Evolutionary conservation across 2,329 filamentous ascomycete species (phyloP).

Genomic region (Aspergillus texensis): DNA sequence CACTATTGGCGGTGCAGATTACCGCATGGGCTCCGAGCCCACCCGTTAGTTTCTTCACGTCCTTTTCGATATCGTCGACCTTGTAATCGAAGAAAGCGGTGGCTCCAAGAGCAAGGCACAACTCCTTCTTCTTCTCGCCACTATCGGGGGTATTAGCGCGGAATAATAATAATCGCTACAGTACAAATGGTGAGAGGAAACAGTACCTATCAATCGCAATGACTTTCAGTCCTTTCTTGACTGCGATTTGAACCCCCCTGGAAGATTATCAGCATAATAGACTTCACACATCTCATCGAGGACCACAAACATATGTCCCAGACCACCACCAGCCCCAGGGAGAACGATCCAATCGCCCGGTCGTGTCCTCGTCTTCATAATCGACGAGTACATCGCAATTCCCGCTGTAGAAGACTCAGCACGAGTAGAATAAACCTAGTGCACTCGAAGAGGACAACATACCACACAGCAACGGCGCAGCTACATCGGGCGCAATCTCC

Average conservation of each 20-base stretch:
- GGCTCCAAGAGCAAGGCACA: conserved; percentile 38
- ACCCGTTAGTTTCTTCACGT: conserved; percentile 43
- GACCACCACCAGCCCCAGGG: conserved; percentile 40
- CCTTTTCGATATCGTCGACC: conserved; percentile 40
- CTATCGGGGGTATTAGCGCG: conserved; percentile 16
- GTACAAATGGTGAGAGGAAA: not conserved
- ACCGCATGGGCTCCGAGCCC: conserved; percentile 50
- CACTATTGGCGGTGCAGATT: conserved; percentile 51
- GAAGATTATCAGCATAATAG: not conserved
- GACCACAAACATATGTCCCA: conserved; percentile 41
- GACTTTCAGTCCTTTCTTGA: conserved; percentile 38
- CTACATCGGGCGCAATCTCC: conserved; percentile 33
- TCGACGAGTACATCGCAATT: conserved; percentile 44
- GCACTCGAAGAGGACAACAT: conserved; percentile 10
- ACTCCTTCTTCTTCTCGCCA: conserved; percentile 36
- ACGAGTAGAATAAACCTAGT: not conserved
- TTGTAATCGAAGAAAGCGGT: conserved; percentile 39
- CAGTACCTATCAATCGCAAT: conserved; percentile 41
- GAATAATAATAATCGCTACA: not conserved
- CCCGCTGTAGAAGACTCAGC: conserved; percentile 28
- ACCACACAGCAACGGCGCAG: conserved; percentile 43
- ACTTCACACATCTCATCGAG: not conserved
- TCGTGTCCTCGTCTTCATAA: conserved; percentile 39
- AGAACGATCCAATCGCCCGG: conserved; percentile 41
- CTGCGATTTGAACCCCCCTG: conserved; percentile 43